These are phyloP conservation scores for Coemansia sp. DNA, from an alignment of 192 early-diverging fungal species.

Conservation along the genomic window DNA sequence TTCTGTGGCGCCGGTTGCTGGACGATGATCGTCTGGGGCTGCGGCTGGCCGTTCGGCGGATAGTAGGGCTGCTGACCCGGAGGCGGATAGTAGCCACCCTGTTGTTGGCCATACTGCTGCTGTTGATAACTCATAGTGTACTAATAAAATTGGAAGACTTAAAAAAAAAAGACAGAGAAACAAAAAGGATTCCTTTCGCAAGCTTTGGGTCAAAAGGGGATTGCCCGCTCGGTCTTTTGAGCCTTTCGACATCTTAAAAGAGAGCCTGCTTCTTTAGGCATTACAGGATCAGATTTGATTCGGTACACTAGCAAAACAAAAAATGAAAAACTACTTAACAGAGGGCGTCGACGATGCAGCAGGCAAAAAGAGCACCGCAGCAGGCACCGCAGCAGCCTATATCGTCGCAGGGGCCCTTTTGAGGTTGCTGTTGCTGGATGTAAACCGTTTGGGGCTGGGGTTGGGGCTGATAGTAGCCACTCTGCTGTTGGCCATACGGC, in stretches of 20 bases:
- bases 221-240: too few relatives aligned
- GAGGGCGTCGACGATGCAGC: constrained; percentile 14
- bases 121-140: background rate
- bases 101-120: background rate
- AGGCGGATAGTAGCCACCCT: background rate
- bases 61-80: constrained; percentile 4
- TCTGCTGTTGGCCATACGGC: constrained; percentile 2
- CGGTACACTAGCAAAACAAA: background rate
- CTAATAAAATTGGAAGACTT: background rate
- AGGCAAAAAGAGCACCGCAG: constrained; percentile 9
- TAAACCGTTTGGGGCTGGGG: constrained; percentile 7
- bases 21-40: too few relatives aligned
- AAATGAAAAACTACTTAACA: constrained; percentile 4
- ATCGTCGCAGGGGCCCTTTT: constrained; percentile 2
- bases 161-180: background rate
- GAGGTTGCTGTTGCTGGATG: constrained; percentile 10
- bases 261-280: too few relatives aligned
- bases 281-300: too few relatives aligned
- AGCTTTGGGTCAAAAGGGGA: too few relatives aligned
- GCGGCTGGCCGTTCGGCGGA: too few relatives aligned
- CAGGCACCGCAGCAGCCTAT: constrained; percentile 15
- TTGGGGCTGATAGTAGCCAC: background rate
- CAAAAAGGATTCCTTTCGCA: background rate
- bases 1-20: too few relatives aligned
- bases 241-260: too few relatives aligned